Base-by-base conservation (phyloP, 306 rosid genomes). In the Prunus mongolica region DNA sequence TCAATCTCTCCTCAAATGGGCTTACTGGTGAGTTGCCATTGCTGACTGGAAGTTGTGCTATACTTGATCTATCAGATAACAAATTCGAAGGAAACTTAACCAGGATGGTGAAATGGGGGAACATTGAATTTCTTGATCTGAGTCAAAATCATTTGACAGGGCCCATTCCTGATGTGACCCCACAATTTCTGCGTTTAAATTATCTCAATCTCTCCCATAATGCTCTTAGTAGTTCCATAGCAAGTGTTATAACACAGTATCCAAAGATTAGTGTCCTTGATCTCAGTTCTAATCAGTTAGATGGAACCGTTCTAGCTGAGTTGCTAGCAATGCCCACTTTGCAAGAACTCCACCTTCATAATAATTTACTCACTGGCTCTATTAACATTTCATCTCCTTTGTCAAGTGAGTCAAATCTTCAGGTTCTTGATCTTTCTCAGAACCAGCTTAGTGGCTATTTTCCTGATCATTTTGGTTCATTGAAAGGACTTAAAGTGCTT, bases 51-150 rank as follows among this genome's bases (percentile, higher is more conserved):
- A 89, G 86, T 84, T 92, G 99, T 79, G 94, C 83, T 11, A 79
- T 96, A 24, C 98, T 96, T 76, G 99, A 96, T 87, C 91, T 96
- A 67, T 96, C 99, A 44, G 85, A 85, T 19, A 96, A 96, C 87
- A 85, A 86, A 75, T 82, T 96, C 0, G 87, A 85, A 79, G 99
- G 99, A 75, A 96, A 96, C 62, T 81, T 96, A 73, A 79, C 89
- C 49, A 86, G 96, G 88, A 87, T 91, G 78, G 51, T 83, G 74
- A 96, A 87, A 82, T 96, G 99, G 99, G 99, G 98, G 50, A 89
- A 96, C 83, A 73, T 96, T 60, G 94, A 93, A 78, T 91, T 70
- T 78, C 96, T 96, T 57, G 99, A 96, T 86, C 93, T 96, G 78
- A 91, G 99, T 74, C 88, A 74, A 63, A 96, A 96, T 78, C 94